Percentiles rank a stretch among this genome's conserved stretches.
Evolutionary conservation across 2,329 filamentous ascomycete genomes (phyloP).

Genomic region (Calonectria multiphialidica): DNA sequence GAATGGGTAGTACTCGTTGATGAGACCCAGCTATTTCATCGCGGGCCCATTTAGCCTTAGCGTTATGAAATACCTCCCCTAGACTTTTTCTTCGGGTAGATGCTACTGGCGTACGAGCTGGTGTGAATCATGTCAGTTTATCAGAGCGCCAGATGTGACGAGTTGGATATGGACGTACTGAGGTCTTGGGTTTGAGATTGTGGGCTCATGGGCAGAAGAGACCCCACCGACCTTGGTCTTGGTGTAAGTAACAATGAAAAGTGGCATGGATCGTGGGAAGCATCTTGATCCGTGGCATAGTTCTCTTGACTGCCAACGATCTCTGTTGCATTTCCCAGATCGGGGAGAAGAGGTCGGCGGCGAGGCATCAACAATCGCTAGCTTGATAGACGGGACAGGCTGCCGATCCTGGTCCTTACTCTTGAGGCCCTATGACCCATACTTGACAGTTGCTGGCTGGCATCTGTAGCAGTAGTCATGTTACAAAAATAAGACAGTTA

Average conservation of each 20-base stretch:
- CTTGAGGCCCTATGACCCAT: not conserved
- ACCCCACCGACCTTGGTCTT: not conserved
- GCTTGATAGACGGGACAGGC: not conserved
- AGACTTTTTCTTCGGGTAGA: conserved; percentile 43
- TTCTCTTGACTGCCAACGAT: not conserved
- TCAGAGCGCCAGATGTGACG: not conserved
- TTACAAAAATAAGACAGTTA: not conserved
- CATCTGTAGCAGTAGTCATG: not conserved
- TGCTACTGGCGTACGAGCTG: not conserved
- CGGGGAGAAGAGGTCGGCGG: not conserved
- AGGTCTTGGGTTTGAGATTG: not conserved
- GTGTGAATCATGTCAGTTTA: not conserved
- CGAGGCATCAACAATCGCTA: conserved; percentile 12
- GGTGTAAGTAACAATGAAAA: not conserved
- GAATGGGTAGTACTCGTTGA: not conserved
- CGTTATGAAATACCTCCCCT: conserved; percentile 45
- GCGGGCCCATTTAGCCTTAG: conserved; percentile 43
- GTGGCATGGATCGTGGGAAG: not conserved
- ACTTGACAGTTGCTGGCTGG: not conserved
- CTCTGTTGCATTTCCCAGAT: not conserved
- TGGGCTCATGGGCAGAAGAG: not conserved
- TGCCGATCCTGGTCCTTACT: not conserved
- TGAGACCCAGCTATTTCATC: conserved; percentile 27
- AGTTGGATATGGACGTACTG: not conserved
- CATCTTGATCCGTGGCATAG: not conserved